Conservation (phyloP, 2,329 filamentous ascomycete genomes). For the Penicillium sp. region DNA sequence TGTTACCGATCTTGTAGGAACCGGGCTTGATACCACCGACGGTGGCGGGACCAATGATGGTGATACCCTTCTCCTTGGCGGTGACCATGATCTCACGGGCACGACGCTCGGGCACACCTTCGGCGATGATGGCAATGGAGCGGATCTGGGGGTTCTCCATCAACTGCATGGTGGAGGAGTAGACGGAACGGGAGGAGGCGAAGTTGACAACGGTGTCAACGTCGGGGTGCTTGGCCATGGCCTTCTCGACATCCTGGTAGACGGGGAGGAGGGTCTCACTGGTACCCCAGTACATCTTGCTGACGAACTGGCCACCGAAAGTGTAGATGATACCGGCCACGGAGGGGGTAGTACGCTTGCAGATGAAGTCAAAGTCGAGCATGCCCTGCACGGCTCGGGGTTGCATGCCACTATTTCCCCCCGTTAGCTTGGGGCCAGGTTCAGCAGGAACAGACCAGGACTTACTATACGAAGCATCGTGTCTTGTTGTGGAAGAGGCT, state of each 20-base stretch:
- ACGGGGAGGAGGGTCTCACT: conserved; percentile 98
- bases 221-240: conserved; percentile 92
- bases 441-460: conserved; percentile 12
- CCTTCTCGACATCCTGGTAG: conserved; percentile 92
- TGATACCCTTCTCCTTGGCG: conserved; percentile 97
- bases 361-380: conserved; percentile 99
- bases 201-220: conserved; percentile 99
- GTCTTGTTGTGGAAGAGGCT: conserved; percentile 99
- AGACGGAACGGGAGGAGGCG: conserved; percentile 96
- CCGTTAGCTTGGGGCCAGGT: conserved; percentile 14
- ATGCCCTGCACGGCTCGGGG: conserved; percentile 88
- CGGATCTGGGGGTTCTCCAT: conserved; percentile 97
- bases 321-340: conserved; percentile 99
- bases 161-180: conserved; percentile 96
- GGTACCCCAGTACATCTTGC: conserved; percentile 99
- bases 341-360: conserved; percentile 95
- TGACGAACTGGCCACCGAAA: conserved; percentile 99
- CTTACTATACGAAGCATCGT: conserved; percentile 96
- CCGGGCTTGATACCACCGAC: conserved; percentile 99
- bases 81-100: conserved; percentile 97
- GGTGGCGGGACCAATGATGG: conserved; percentile 97
- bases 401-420: conserved; percentile 73
- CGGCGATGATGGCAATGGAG: conserved; percentile 98
- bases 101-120: conserved; percentile 97
- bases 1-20: conserved; percentile 99